Percentiles rank a stretch among this genome's conserved stretches.
phyloP scores from a whole-genome alignment of 225 moss, liverwort and hornwort species.

The Sphagnum contortum region DNA sequence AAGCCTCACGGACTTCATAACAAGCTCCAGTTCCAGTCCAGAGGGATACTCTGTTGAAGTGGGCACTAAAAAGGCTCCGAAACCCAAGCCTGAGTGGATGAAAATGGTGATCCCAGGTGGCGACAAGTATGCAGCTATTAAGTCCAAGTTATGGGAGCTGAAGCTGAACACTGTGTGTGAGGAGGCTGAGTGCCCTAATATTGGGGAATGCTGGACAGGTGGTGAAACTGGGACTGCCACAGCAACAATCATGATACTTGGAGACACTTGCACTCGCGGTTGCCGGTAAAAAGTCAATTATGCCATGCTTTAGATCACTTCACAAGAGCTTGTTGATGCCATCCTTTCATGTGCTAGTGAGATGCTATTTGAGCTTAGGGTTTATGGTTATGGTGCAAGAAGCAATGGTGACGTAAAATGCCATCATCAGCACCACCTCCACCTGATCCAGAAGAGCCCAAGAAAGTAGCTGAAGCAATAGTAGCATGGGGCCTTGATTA shows the following conservation, averaged over 20 bases:
- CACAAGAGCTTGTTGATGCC: no score
- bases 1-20: conserved; percentile 59
- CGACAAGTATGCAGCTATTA: conserved; percentile 80
- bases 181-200: conserved; percentile 97
- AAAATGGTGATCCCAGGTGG: conserved; percentile 88
- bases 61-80: conserved; percentile 77
- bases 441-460: no score
- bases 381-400: no score
- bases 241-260: conserved; percentile 97
- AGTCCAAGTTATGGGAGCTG: conserved; percentile 79
- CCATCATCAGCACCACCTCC: no score
- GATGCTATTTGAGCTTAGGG: no score
- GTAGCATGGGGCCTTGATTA: conserved; percentile 94
- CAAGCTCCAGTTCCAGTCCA: conserved; percentile 45
- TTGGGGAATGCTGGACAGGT: conserved; percentile 98
- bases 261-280: no score
- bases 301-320: no score
- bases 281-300: no score
- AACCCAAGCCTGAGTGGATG: conserved; percentile 93
- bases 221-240: conserved; percentile 98
- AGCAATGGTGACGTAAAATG: no score
- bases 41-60: conserved; percentile 97
- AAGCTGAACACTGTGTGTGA: conserved; percentile 97
- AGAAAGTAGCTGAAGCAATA: no score
- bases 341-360: no score